Conservation (phyloP, 1,284 basidiomycete species). For the Neonothopanus nambi region DNA sequence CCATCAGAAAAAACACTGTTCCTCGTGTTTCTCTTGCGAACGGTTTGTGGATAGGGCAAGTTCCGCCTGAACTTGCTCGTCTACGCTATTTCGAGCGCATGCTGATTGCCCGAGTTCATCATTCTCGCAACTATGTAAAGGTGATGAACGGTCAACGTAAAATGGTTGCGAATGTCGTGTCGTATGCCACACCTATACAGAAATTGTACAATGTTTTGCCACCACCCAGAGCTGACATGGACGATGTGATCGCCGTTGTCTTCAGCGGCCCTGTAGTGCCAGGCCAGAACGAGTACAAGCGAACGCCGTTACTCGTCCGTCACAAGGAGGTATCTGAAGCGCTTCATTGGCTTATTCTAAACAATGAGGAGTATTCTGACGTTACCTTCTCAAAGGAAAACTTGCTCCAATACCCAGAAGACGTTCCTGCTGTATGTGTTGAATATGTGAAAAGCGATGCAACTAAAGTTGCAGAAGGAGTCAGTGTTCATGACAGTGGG, state of each 20-base stretch:
- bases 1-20: constrained; percentile 21
- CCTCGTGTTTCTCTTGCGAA: constrained; percentile 32
- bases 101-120: constrained; percentile 15
- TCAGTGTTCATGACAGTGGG: not conserved
- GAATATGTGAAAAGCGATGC: not conserved
- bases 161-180: constrained; percentile 26
- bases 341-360: constrained; percentile 31
- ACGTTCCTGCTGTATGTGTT: not conserved
- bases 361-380: constrained; percentile 30
- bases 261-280: not conserved
- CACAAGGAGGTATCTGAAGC: constrained; percentile 21
- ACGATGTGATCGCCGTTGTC: not conserved
- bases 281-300: constrained; percentile 21
- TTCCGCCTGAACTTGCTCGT: constrained; percentile 28
- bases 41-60: constrained; percentile 38
- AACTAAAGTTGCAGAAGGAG: not conserved
- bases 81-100: constrained; percentile 26
- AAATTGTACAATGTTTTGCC: constrained; percentile 23
- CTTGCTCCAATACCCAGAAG: not conserved
- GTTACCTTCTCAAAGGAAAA: constrained; percentile 20
- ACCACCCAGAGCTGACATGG: not conserved
- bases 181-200: constrained; percentile 16
- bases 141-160: constrained; percentile 22
- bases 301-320: constrained; percentile 28
- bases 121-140: not conserved